Evolutionary conservation across 768 basidiomycete genomes (phyloP), one percentile per base, ranked within the genome.

Genomic region (Hypholoma sublateritium): DNA sequence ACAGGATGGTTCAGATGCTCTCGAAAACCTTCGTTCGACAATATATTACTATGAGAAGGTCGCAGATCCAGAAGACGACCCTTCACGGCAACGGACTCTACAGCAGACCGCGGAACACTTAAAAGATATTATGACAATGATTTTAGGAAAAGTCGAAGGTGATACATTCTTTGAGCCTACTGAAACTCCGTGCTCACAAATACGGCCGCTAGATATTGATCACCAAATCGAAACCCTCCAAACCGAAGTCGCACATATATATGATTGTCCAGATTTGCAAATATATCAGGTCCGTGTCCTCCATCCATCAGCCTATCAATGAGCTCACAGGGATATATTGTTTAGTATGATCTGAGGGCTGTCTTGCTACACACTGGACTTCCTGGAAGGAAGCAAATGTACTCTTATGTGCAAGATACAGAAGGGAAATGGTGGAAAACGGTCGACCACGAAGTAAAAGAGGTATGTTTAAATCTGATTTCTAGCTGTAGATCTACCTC

Each of bases 381-480:
- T 32, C 87, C 84, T 41, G 91, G 91, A 8, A 77, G 92, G 45
- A 89, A 81, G 55, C 88, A 91, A 62, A 73, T 90, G 8, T 91
- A 91, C 67, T 88, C 88, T 5, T 94, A 92, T 60, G 83, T 91
- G 12, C 81, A 86, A 57, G 81, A 85, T 55, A 69, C 67, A 25
- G 78, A 82, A 43, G 85, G 80, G 5, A 71, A 68, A 3, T 94
- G 91, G 91, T 93, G 89, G 89, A 93, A 89, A 72, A 87, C 85
- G 2, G 77, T 88, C 7, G 92, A 92, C 62, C 81, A 82, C 56
- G 72, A 74, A 11, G 86, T 91, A 2, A 84, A 81, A 1, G 82
- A 89, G 79, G 91, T 85, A 58, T 34, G 57, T 34, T n/a, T 12
- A 11, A n/a, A 28, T 13, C 56, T n/a, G 7, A 32, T 48, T 24